These are phyloP conservation scores for Cetradonia linearis DNA, from an alignment of 495 filamentous ascomycete species.

Conservation along the genomic window DNA sequence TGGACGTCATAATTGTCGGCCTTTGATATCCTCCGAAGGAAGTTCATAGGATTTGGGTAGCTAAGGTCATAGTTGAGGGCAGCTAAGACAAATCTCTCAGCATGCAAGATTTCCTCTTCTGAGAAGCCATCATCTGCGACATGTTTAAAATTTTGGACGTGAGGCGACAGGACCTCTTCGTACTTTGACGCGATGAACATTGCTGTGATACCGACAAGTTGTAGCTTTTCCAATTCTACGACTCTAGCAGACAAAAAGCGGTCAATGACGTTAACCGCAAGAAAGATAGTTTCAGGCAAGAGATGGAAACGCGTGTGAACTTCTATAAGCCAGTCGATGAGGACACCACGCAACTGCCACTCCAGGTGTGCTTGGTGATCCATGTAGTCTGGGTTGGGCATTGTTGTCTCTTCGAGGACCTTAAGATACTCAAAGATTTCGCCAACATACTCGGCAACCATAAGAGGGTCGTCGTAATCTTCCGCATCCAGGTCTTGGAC, in stretches of 20 bases:
- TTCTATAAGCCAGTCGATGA: conserved; percentile 97
- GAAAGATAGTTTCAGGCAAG: conserved; percentile 94
- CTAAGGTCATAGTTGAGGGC: conserved; percentile 94
- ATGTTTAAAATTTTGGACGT: conserved; percentile 91
- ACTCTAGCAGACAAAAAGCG: conserved; percentile 90
- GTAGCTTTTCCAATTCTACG: conserved; percentile 87
- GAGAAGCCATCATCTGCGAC: conserved; percentile 94
- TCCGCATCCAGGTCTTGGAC: conserved; percentile 69
- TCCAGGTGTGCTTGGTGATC: conserved; percentile 84
- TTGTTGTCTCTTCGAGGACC: conserved; percentile 70
- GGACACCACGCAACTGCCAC: conserved; percentile 97
- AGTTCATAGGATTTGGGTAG: conserved; percentile 99
- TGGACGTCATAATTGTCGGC: conserved; percentile 97
- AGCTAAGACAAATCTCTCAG: conserved; percentile 82
- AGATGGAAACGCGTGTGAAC: conserved; percentile 96
- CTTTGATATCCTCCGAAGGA: conserved; percentile 94
- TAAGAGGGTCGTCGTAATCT: conserved; percentile 84
- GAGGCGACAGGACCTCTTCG: conserved; percentile 92
- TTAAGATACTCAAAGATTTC: conserved; percentile 97
- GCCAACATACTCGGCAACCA: conserved; percentile 93
- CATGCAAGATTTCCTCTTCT: conserved; percentile 93
- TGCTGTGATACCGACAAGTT: conserved; percentile 92
- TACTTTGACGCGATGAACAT: conserved; percentile 99
- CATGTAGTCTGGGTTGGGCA: conserved; percentile 91
- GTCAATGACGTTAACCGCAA: conserved; percentile 95